These are phyloP conservation scores for Striga hermonthica DNA, from an alignment of 305 asterid genomes.

Conservation along the genomic window DNA sequence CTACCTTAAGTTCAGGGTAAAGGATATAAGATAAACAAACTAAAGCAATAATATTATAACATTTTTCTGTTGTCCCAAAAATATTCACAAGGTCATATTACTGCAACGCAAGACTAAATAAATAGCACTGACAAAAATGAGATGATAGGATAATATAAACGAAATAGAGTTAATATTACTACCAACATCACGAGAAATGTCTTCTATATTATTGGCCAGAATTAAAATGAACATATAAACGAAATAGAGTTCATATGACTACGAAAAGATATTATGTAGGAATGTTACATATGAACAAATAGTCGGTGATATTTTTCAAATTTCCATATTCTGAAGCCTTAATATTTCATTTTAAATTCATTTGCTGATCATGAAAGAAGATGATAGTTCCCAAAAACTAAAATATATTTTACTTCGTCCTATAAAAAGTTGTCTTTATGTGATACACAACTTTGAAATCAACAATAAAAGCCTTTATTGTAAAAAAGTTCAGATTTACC, in stretches of 20 bases:
- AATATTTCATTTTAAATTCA: slow-evolving; percentile 1
- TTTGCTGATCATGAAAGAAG: slow-evolving; percentile 18
- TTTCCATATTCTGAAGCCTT: slow-evolving; percentile 5
- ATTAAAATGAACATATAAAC: not conserved
- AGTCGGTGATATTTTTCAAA: slow-evolving; percentile 4
- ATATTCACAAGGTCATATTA: slow-evolving; percentile 16
- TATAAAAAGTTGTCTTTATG: slow-evolving; percentile 19
- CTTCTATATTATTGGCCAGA: slow-evolving; percentile 77
- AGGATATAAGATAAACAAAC: slow-evolving; percentile 12
- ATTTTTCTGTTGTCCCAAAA: slow-evolving; percentile 6
- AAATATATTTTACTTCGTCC: not conserved
- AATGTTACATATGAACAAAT: slow-evolving; percentile 7
- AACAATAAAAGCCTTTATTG: not conserved
- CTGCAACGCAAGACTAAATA: slow-evolving; percentile 9
- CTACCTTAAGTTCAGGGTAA: slow-evolving; percentile 1
- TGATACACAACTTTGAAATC: slow-evolving; percentile 23
- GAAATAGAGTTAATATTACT: slow-evolving; percentile 62
- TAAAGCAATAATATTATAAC: slow-evolving; percentile 2
- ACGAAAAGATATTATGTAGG: slow-evolving; percentile 25
- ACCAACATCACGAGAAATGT: slow-evolving; percentile 93
- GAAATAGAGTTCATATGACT: slow-evolving; percentile 4
- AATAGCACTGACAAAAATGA: slow-evolving; percentile 15
- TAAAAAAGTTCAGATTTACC: no score
- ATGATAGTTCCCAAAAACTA: slow-evolving; percentile 19
- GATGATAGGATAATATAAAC: slow-evolving; percentile 23